Base-by-base conservation (phyloP, 805 yeast genomes). In the Saturnispora kantuleensis region DNA sequence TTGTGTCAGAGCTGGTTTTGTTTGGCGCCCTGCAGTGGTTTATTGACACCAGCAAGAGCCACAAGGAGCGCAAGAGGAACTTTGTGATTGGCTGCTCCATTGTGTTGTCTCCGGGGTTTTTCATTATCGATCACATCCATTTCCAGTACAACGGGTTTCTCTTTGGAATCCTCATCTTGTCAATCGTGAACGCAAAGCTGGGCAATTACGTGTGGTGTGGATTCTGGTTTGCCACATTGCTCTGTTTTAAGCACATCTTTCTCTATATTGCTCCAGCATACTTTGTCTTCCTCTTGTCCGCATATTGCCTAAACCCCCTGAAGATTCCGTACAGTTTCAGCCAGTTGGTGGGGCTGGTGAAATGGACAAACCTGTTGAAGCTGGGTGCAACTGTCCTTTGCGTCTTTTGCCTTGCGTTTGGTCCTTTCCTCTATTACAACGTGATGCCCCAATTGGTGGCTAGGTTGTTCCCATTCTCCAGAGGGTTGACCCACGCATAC, bases 131-230 rank as follows among this genome's bases (percentile, higher is more conserved):
- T 60, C 97, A 90, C 61, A 85, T 93, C 31, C 98, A 93, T 61
- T 93, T 93, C 70, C 98, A 93, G 67, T 93, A 93, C 63, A 93
- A 93, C 62, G 96, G 96, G 3, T 82, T 89, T 74, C 69, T 93
- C 69, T 88, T 84, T 62, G 97, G 96, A 0, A 68, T 93, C 31
- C 64, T 93, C 42, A 72, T 90, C 29, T 71, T 81, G 15, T 76
- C 93, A 15, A 72, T 93, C 33, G 78, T 82, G 31, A 76, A 79
- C 21, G 95, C 93, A 1, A 74, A 79, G 47, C 64, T 77, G 44
- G 62, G 73, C 31, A 69, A 69, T 44, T 71, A 77, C 56, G 65
- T 85, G 37, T 54, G 67, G 59, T 74, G 88, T 60, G 93, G 81
- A 0, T 67, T 74, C 39, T 70, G 79, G 64, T 93, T 90, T 64